Base-by-base conservation (phyloP, 2,329 filamentous ascomycete species). In the Cordyceps militaris region DNA sequence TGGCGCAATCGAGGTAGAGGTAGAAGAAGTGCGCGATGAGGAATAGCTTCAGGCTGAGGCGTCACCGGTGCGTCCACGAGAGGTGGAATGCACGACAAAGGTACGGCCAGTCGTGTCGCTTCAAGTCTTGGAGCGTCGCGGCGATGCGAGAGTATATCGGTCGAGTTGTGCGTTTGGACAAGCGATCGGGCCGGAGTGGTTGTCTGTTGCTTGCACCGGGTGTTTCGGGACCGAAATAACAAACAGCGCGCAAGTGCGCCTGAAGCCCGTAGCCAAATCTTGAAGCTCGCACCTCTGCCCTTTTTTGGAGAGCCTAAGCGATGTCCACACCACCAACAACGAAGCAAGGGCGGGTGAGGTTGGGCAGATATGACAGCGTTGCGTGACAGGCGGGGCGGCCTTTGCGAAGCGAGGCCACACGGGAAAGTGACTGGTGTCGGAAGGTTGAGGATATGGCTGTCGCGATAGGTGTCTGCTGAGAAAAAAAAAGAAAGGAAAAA, bases 261-360 rank as follows among this genome's bases (percentile, higher is more conserved):
- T 42, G 23, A 40, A 40, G 21, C 11, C 23, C 34, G 24, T 14
- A 38, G 19, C 13, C 10, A 26, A 32, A 24, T 2, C 26, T 23
- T 47, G 32, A 16, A 55, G 30, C 42, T 55, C 30, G 10, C 21
- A n/a, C 1, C 11, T 36, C 9, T 16, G 13, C 19, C 16, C 24
- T 43, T 28, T 52, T 21, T 36, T 16, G 10, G 21, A 19, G 28
- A n/a, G n/a, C 10, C 23, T 28, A 11, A 38, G 13, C 21, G n/a
- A 34, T 51, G 40, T n/a, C 55, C 55, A 51, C 47, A 57, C 55
- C 55, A 57, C 55, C 46, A 57, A 43, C 54, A 50, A 11, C 38
- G 47, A 51, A 57, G 23, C 28, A 51, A 57, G 55, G 38, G 46
- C 36, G 46, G 24, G 14, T 16, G 13, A n/a, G 38, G 53, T 40